These are phyloP conservation scores for Austroboletus niveus DNA, from an alignment of 1,284 basidiomycete genomes.

Conservation along the genomic window DNA sequence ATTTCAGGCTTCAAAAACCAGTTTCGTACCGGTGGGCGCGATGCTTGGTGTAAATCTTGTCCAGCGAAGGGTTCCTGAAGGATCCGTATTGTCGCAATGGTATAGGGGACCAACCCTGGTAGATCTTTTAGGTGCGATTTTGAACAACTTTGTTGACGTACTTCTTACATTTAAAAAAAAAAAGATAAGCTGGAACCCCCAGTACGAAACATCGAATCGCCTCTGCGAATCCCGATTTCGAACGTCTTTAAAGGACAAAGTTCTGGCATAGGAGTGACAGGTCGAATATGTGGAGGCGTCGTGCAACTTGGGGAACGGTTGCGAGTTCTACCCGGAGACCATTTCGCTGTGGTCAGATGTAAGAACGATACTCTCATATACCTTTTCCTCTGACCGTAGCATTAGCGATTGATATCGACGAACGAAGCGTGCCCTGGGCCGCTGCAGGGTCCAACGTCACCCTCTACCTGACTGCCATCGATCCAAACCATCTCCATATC, in stretches of 20 bases:
- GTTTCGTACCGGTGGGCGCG: constrained; percentile 88
- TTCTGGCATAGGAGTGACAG: constrained; percentile 80
- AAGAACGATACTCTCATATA: constrained; percentile 16
- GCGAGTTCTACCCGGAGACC: constrained; percentile 89
- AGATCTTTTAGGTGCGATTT: constrained; percentile 70
- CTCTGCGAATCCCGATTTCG: constrained; percentile 86
- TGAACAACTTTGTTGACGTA: not conserved
- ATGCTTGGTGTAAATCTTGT: constrained; percentile 89
- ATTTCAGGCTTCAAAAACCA: constrained; percentile 76
- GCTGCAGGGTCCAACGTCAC: constrained; percentile 89
- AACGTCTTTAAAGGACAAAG: constrained; percentile 94
- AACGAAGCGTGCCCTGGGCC: constrained; percentile 80
- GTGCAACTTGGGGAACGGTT: constrained; percentile 91
- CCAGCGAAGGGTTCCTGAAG: constrained; percentile 46
- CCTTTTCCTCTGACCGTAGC: constrained; percentile 12
- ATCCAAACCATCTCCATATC: constrained; percentile 83
- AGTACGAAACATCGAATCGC: constrained; percentile 69
- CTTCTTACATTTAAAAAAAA: not conserved
- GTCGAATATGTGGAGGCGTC: constrained; percentile 85
- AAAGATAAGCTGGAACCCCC: constrained; percentile 84
- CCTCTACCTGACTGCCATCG: constrained; percentile 81
- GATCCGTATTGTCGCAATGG: constrained; percentile 63
- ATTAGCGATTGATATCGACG: constrained; percentile 85
- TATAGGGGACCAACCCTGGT: constrained; percentile 86
- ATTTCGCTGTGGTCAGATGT: constrained; percentile 84